phyloP scores from a whole-genome alignment of 805 yeast species.

The Yamadazyma ubonensis region DNA sequence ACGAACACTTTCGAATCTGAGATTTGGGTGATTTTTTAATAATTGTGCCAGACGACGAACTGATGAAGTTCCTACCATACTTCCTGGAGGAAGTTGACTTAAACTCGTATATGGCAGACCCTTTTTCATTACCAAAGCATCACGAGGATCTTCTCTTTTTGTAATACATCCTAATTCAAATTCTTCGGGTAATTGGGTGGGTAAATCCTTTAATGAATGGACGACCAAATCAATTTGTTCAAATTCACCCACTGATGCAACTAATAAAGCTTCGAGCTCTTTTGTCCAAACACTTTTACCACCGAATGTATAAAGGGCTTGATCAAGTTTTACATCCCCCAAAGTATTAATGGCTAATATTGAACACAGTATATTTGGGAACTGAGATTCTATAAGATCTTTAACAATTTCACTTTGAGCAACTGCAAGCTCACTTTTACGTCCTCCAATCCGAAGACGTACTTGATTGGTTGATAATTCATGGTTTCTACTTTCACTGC shows the following conservation, averaged over 20 bases:
- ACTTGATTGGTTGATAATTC: no score
- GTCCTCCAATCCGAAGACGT: conserved; percentile 65
- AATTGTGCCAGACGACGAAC: conserved; percentile 92
- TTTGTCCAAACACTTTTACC: conserved; percentile 97
- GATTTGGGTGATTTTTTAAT: conserved; percentile 70
- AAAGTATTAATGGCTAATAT: conserved; percentile 79
- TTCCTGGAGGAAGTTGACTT: conserved; percentile 76
- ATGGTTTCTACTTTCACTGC: no score
- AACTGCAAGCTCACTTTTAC: conserved; percentile 85
- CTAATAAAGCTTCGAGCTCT: conserved; percentile 79
- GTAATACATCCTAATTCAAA: conserved; percentile 87
- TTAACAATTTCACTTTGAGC: conserved; percentile 79
- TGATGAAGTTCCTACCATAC: conserved; percentile 92
- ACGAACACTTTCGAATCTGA: conserved; percentile 79
- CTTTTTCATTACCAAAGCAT: conserved; percentile 76
- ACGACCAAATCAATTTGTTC: conserved; percentile 84
- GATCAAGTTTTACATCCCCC: conserved; percentile 84
- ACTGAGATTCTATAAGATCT: conserved; percentile 51
- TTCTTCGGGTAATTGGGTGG: conserved; percentile 85
- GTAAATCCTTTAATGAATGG: conserved; percentile 91
- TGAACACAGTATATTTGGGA: conserved; percentile 69
- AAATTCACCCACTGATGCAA: conserved; percentile 57
- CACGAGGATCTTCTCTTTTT: conserved; percentile 88
- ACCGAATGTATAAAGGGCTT: conserved; percentile 90
- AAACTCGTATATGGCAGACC: conserved; percentile 63